Evolutionary conservation across 768 basidiomycete genomes (phyloP), one percentile per base, ranked within the genome.

Genomic region (Trametes punicea): DNA sequence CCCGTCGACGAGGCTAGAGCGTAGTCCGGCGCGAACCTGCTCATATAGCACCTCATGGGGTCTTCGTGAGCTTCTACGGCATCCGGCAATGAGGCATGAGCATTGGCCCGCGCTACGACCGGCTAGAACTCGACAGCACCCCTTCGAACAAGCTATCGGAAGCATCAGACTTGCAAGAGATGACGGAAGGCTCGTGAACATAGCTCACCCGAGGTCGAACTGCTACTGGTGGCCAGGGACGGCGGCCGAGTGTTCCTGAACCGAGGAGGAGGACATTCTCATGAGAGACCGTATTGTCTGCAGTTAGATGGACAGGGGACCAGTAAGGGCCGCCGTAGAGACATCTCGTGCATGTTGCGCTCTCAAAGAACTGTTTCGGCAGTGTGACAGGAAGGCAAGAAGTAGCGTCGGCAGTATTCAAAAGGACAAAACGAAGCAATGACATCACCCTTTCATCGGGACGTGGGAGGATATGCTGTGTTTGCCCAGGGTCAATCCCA

Each of bases 1-100:
- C 23, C 50, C 49, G 49, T 7, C 2, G 20, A 36, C 39, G 56
- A 48, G 21, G 44, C 29, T 58, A 47, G 51, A 34, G 57, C 57
- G 57, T 44, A 27, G 23, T 16, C 9, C 3, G 11, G 5, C 29
- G 33, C 18, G 18, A 29, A n/a, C 8, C 1, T 18, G 44, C 15
- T 57, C 49, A 51, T 57, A 57, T 57, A 57, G 7, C 49, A n/a
- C 6, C 21, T 39, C 56, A 42, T 31, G 50, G 42, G 46, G 20
- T 46, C 23, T n/a, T 18, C 20, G 16, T 46, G 49, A 21, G 49
- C 25, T 9, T 18, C 18, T 26, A 29, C 33, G 18, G 8, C 10
- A 36, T 30, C 16, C 20, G n/a, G n/a, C n/a, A n/a, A 8, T 36
- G 31, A 8, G 26, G n/a, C n/a, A 15, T 15, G 10, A 27, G 23